Evolutionary conservation across 345 rosid species (phyloP).

Genomic region (Anacardium occidentale): DNA sequence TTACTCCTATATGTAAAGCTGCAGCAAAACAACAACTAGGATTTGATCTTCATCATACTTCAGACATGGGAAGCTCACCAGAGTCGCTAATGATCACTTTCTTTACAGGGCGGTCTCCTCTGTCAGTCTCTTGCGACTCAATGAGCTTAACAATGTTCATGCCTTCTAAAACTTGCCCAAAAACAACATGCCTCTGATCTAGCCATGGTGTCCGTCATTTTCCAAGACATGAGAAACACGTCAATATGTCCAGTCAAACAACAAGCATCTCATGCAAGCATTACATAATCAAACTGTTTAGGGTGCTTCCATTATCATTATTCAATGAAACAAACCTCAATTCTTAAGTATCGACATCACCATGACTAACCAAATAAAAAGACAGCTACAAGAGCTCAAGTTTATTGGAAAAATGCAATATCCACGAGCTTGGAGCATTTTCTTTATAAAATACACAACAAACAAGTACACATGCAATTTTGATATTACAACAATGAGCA

Average conservation of each 20-base stretch:
- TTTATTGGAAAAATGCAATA: background rate
- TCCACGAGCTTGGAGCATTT: background rate
- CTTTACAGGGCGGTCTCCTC: constrained; percentile 94
- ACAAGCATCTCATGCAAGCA: background rate
- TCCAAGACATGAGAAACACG: constrained; percentile 1
- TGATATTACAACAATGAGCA: background rate
- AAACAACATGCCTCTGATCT: constrained; percentile 92
- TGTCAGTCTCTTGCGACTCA: constrained; percentile 82
- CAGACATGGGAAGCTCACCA: constrained; percentile 81
- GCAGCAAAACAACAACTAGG: background rate
- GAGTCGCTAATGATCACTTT: constrained; percentile 78
- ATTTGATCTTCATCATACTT: constrained; percentile 34
- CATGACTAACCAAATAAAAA: background rate
- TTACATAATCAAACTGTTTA: background rate
- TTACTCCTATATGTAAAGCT: constrained; percentile 1
- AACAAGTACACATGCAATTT: background rate
- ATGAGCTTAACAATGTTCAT: constrained; percentile 79
- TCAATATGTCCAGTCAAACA: background rate
- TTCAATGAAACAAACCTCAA: background rate
- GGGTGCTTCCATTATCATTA: background rate
- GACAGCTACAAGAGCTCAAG: background rate
- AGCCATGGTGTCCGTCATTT: constrained; percentile 91
- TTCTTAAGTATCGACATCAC: background rate
- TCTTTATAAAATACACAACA: background rate
- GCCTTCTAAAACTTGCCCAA: constrained; percentile 95